phyloP scores from a whole-genome alignment of 371 early-diverging fungal species.

The Syncephalastrum monosporum region DNA sequence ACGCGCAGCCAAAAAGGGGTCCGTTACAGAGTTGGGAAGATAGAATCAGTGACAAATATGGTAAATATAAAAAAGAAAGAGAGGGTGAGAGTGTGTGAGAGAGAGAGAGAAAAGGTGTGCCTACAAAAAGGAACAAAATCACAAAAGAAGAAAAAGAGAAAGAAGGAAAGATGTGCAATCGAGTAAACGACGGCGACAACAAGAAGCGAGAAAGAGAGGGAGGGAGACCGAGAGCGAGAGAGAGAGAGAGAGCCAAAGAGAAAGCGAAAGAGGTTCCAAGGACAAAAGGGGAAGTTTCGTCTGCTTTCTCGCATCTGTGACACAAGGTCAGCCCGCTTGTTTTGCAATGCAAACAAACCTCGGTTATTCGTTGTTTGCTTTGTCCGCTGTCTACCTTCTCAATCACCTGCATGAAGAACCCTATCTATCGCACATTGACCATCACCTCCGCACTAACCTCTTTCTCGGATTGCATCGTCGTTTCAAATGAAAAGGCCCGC shows the following conservation, averaged over 20 bases:
- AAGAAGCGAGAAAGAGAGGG: neutral
- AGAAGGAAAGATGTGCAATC: neutral
- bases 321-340: too few relatives aligned
- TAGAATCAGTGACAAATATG: neutral
- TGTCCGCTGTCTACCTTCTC: too few relatives aligned
- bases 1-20: neutral
- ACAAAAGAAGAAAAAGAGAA: neutral
- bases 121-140: neutral
- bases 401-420: too few relatives aligned
- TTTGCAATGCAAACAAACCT: too few relatives aligned
- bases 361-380: too few relatives aligned
- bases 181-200: neutral
- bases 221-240: neutral
- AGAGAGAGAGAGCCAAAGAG: neutral
- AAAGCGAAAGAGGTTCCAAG: too few relatives aligned
- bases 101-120: neutral
- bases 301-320: too few relatives aligned
- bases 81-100: slow-evolving; percentile 2
- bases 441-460: too few relatives aligned
- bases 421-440: too few relatives aligned
- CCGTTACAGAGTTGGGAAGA: slow-evolving; percentile 6
- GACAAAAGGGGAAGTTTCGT: too few relatives aligned
- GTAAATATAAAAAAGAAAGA: slow-evolving; percentile 4
- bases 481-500: too few relatives aligned
- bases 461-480: too few relatives aligned